Evolutionary conservation across 257 asterid genomes (phyloP).

Genomic region (Striga asiatica): DNA sequence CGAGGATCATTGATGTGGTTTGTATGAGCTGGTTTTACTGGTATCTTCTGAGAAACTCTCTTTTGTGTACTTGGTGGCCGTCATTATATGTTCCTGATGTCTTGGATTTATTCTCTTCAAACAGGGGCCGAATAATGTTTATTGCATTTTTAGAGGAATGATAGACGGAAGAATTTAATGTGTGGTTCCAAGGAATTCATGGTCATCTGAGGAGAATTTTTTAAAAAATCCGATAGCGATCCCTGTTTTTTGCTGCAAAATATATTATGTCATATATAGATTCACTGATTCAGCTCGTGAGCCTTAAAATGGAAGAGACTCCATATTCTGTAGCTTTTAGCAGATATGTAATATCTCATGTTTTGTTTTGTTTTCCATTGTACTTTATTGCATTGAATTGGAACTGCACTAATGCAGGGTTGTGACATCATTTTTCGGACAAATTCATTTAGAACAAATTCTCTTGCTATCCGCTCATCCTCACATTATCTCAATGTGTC

Average conservation of each 20-base stretch:
- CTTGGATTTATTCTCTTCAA: too few species aligned
- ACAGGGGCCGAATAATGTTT: too few species aligned
- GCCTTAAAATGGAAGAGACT: neutral
- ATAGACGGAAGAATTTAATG: neutral
- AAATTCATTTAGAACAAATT: slow-evolving; percentile 27
- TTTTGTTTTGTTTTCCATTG: too few species aligned
- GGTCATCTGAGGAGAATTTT: neutral
- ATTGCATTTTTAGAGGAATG: neutral
- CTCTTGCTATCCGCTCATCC: slow-evolving; percentile 21
- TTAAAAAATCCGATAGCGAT: too few species aligned
- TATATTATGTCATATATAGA: too few species aligned
- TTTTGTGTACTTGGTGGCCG: neutral
- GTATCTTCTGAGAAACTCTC: neutral
- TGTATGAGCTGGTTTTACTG: neutral
- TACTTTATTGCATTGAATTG: too few species aligned
- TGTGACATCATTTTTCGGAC: slow-evolving; percentile 31
- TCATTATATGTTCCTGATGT: neutral
- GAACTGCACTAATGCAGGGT: slow-evolving; percentile 36
- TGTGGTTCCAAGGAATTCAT: neutral
- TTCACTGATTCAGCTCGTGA: neutral
- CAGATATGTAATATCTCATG: neutral
- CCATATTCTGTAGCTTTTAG: neutral
- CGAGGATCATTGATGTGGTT: neutral
- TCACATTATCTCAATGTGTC: slow-evolving; percentile 23
- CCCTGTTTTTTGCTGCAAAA: too few species aligned